Evolutionary conservation across 2,329 filamentous ascomycete species (phyloP), one percentile per base, ranked within the genome.

Genomic region (Arthrocladium fulminans): DNA sequence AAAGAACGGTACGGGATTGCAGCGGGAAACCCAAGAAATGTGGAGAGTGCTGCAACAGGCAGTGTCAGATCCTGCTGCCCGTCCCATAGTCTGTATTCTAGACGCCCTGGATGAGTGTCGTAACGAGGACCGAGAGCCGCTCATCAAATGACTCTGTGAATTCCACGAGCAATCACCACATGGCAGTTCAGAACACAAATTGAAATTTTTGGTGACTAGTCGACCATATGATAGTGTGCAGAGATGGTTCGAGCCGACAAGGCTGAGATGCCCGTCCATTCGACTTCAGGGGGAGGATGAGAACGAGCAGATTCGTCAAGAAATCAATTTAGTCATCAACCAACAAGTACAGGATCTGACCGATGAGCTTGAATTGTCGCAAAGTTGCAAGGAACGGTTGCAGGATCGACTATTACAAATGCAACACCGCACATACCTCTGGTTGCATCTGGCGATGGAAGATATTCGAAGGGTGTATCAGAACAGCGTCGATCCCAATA

Each of bases 391-490:
- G 29, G 5, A 42, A 34, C 23, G 17, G 7, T n/a, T 51, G 13
- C 15, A 38, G 15, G 7, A 45, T 1, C 24, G 25, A 23, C 37
- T 54, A 6, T 15, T 38, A 12, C 17, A 41, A 2, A 58, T 59
- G 25, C 29, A 53, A 13, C 42, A 63, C 30, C 55, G 61, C 7
- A 63, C 61, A 0, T 63, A 62, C 50, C 54, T 62, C 7, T 63
- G 61, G 61, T 29, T 61, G 6, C 39, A 55, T 47, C 46, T 57
- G 13, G 42, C 45, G 13, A 51, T 59, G 20, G 52, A 55, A 9
- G 38, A 48, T 9, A 53, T 58, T 23, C 17, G 29, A 24, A 47
- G 48, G 13, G 44, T 41, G 10, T 52, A 43, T 35, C 23, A 37
- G 37, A 48, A 50, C 12, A 52, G 47, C 17, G 30, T 53, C 12